Evolutionary conservation across 2,329 filamentous ascomycete genomes (phyloP).

Genomic region (Hortaea werneckii): DNA sequence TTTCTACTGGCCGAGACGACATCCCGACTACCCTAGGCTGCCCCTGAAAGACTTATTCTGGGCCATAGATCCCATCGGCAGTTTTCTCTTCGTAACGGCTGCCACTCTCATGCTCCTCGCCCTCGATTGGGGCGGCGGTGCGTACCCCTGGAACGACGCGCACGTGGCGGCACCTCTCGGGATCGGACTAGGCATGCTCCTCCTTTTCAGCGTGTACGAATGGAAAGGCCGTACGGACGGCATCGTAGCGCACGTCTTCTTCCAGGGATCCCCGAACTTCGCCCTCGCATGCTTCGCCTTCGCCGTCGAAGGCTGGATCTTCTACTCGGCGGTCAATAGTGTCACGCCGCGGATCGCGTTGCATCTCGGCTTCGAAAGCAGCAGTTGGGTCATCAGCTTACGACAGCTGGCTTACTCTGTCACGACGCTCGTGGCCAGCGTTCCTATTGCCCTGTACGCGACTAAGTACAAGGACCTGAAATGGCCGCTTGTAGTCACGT

Average conservation of each 20-base stretch:
- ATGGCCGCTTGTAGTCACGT: slow-evolving; percentile 37
- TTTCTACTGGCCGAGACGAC: slow-evolving; percentile 39
- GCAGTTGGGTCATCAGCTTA: slow-evolving; percentile 39
- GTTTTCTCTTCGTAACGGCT: slow-evolving; percentile 23
- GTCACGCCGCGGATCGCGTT: slow-evolving; percentile 41
- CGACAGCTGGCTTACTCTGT: slow-evolving; percentile 39
- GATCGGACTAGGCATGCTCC: slow-evolving; percentile 33
- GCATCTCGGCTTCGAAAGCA: slow-evolving; percentile 39
- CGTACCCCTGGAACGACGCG: slow-evolving; percentile 28
- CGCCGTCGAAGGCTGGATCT: slow-evolving; percentile 50
- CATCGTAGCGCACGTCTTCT: slow-evolving; percentile 48
- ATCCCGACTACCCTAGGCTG: slow-evolving; percentile 5
- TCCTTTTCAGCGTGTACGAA: slow-evolving; percentile 34
- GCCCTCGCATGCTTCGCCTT: slow-evolving; percentile 46
- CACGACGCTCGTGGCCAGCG: slow-evolving; percentile 30
- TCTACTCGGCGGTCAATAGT: slow-evolving; percentile 44
- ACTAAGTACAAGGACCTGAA: slow-evolving; percentile 42
- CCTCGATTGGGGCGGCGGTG: slow-evolving; percentile 27
- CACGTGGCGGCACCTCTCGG: slow-evolving; percentile 31
- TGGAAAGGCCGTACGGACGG: slow-evolving; percentile 47
- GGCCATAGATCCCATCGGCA: slow-evolving; percentile 25
- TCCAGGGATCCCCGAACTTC: slow-evolving; percentile 45
- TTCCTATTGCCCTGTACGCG: slow-evolving; percentile 38
- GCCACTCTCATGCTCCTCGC: slow-evolving; percentile 20
- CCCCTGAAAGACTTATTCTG: slow-evolving; percentile 19